Percentiles rank a stretch among this genome's conserved stretches.
Evolutionary conservation across 2,329 filamentous ascomycete genomes (phyloP).

Genomic region (Clarireedia hainanense): DNA sequence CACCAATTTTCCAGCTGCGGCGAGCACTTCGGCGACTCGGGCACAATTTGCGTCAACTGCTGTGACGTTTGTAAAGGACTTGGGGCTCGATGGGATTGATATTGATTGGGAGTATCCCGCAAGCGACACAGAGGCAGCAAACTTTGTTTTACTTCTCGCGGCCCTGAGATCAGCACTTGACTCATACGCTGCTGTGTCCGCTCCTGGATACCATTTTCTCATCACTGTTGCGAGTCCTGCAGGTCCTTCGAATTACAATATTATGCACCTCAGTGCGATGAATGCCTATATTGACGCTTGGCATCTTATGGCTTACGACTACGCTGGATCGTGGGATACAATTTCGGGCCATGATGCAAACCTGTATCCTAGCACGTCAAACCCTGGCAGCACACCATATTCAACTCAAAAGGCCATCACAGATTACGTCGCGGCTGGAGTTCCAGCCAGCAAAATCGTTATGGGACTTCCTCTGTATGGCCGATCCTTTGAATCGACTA

Average conservation of each 20-base stretch:
- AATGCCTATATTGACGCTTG: constrained; percentile 43
- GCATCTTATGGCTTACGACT: constrained; percentile 69
- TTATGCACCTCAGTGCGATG: constrained; percentile 40
- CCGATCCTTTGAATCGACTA: constrained; percentile 57
- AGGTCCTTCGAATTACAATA: constrained; percentile 39
- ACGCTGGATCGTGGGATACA: constrained; percentile 56
- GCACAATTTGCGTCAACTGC: constrained; percentile 61
- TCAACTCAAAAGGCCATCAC: constrained; percentile 57
- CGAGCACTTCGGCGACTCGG: constrained; percentile 54
- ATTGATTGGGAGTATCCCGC: constrained; percentile 25
- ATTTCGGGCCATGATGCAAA: constrained; percentile 64
- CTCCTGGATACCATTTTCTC: constrained; percentile 42
- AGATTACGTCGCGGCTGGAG: constrained; percentile 56
- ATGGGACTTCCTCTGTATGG: constrained; percentile 79
- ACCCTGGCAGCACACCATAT: constrained; percentile 58
- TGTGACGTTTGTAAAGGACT: constrained; percentile 63
- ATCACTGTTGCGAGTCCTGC: constrained; percentile 47
- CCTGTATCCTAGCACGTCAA: constrained; percentile 47
- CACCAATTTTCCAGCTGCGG: constrained; percentile 61
- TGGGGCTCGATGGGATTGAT: constrained; percentile 52
- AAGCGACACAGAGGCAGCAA: constrained; percentile 21
- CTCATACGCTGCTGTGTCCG: constrained; percentile 37
- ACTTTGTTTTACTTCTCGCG: constrained; percentile 28
- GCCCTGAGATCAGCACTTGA: constrained; percentile 37
- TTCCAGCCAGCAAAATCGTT: constrained; percentile 59